Base-by-base conservation (phyloP, 768 basidiomycete genomes). In the Macrocybe gigantea region DNA sequence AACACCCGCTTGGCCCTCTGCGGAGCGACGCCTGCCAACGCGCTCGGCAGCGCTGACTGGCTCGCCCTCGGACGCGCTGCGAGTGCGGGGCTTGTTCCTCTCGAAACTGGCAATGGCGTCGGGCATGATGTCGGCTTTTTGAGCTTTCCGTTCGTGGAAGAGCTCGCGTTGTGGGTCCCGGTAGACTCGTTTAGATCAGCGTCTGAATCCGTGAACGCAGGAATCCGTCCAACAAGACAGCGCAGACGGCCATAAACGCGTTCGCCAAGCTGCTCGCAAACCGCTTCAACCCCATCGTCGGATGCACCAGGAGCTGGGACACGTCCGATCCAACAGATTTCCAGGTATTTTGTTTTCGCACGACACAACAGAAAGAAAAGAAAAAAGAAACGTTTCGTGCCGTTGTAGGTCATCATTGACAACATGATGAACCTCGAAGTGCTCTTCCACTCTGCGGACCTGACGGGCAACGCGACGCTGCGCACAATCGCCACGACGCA, bases 401-500 rank as follows among this genome's bases (percentile, higher is more conserved):
- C 22, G 22, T n/a, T 38, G 6, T 51, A 77, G 78, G 83, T 86
- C 43, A 85, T 87, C 60, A 85, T 86, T 40, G 84, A 87, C 65
- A 85, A 84, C 59, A 84, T 87, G 83, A 85, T 88, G 82, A 87
- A 82, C 55, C 73, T 88, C 13, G 82, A 86, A 61, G 68, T 83
- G 11, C 62, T 85, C n/a, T 80, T 80, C 57, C 71, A 71, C 5
- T 78, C 79, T 5, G 77, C 71, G 37, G 64, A 64, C n/a, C 63
- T 85, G 15, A 85, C 81, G 0, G 74, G 77, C 1, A 85, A 86
- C 53, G 55, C 69, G 5, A 83, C 79, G 0, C 63, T 85, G 11
- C 67, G 72, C 14, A 62, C 78, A 13, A 85, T 86, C 29, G 85
- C 84, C 5, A 75, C 72, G 31, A 69, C 68, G 6, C 85, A 87